Base-by-base conservation (phyloP, 495 filamentous ascomycete species). In the Hamigera avellanea region DNA sequence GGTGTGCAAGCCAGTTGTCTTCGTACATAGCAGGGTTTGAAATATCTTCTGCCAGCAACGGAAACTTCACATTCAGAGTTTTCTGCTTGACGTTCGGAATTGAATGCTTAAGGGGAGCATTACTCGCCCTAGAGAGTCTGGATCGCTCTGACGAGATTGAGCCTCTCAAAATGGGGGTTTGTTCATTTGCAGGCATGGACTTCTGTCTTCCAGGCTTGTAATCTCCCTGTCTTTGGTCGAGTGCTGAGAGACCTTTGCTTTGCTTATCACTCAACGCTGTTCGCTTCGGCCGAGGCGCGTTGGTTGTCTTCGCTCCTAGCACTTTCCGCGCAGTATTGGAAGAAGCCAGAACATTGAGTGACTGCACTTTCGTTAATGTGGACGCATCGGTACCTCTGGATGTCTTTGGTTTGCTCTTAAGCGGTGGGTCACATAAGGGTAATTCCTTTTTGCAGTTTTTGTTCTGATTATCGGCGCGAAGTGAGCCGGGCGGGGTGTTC, bases 1-100 rank as follows among this genome's bases (percentile, higher is more conserved):
- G 75, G 38, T 80, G 66, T 10, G 56, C 59, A 21, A 81, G 72
- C 78, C 77, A 81, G 32, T 72, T 55, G 14, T 80, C 76, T 43
- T 81, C 75, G 44, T 80, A 81, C 47, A 81, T 59, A 37, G 71
- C 64, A 14, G 75, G 58, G 19, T 68, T 64, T 0, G 57, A 44
- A 17, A 81, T 62, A 40, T 76, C 61, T 38, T 81, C 73, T 0
- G 51, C 39, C 9, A 81, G 54, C 26, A 76, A 42, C 7, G 74
- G 70, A 42, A 75, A 78, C 29, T 67, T 53, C 4, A 55, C 40
- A 25, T 50, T 54, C n/a, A 52, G 23, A 18, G 32, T 40, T 17
- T 46, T 51, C 14, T 41, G 12, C 9, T 25, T 54, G 2, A 35
- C 37, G 1, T 36, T 26, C 3, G 33, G 21, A 23, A 5, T 23